phyloP scores from a whole-genome alignment of 352 stramenopile species.

The Halophytophthora polymorphica region DNA sequence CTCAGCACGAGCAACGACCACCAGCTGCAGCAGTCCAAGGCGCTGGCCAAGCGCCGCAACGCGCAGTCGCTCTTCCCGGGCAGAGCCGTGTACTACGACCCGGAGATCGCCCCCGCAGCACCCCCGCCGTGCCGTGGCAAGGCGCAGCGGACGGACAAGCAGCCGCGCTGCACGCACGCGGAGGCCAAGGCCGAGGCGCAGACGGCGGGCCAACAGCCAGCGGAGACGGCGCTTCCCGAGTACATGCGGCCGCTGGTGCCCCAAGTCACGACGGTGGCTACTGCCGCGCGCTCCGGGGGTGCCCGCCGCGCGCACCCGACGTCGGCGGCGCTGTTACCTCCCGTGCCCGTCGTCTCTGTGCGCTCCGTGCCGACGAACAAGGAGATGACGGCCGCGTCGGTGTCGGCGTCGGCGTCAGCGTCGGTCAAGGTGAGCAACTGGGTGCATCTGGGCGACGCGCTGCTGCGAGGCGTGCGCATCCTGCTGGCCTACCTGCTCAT shows the following conservation, averaged over 20 bases:
- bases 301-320: constrained; percentile 5
- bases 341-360: constrained; percentile 2
- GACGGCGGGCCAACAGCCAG: constrained; percentile 17
- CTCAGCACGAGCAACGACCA: constrained; percentile 40
- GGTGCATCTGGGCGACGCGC: constrained; percentile 53
- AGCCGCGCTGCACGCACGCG: background rate
- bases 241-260: constrained; percentile 8
- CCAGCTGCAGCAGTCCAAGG: constrained; percentile 46
- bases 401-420: background rate
- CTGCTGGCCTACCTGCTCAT: constrained; percentile 78
- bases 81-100: constrained; percentile 24
- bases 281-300: background rate
- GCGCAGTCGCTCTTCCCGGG: background rate
- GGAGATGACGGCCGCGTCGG: background rate
- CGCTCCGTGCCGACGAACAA: background rate
- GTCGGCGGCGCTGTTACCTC: constrained; percentile 3
- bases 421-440: constrained; percentile 48
- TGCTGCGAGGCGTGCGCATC: constrained; percentile 62
- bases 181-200: constrained; percentile 6
- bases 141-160: background rate
- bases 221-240: constrained; percentile 5
- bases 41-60: constrained; percentile 27
- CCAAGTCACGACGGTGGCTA: constrained; percentile 18
- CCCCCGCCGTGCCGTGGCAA: background rate
- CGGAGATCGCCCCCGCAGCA: constrained; percentile 14